Percentiles rank a stretch among this genome's conserved stretches.
Conservation (phyloP, 106 monocot genomes). For the Platanthera zijinensis region DNA sequence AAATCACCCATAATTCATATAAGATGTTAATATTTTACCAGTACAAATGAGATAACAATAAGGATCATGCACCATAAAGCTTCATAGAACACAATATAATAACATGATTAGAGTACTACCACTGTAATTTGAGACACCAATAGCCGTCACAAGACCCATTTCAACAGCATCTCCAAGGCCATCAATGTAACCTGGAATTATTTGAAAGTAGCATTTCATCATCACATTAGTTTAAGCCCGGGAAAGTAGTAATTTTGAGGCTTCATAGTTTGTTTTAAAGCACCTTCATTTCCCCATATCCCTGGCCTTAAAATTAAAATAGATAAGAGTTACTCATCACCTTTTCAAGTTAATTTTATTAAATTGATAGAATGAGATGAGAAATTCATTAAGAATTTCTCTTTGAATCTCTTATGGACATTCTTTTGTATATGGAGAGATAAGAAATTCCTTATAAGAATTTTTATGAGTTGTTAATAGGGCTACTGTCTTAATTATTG, state of each 20-base stretch:
- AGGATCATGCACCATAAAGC: background rate
- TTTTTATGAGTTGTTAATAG: background rate
- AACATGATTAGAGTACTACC: slow-evolving; percentile 34
- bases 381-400: too few relatives aligned
- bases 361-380: background rate
- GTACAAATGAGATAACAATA: too few relatives aligned
- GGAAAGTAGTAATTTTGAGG: background rate
- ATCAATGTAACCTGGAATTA: slow-evolving; percentile 76
- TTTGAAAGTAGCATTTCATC: background rate
- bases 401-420: too few relatives aligned
- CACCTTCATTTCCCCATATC: slow-evolving; percentile 99
- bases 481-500: background rate
- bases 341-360: background rate
- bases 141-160: slow-evolving; percentile 88
- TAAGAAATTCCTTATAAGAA: too few relatives aligned
- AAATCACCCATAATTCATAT: background rate
- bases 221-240: background rate
- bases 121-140: slow-evolving; percentile 96
- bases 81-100: background rate
- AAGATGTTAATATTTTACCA: too few relatives aligned
- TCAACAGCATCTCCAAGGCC: slow-evolving; percentile 98
- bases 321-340: slow-evolving; percentile 8
- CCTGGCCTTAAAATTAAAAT: slow-evolving; percentile 70
- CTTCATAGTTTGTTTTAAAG: background rate
- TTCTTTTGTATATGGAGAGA: too few relatives aligned